A percentile compares a stretch with the other conserved stretches of the same genome.
Conservation (phyloP, 306 rosid species). For the Cajanus cajan region DNA sequence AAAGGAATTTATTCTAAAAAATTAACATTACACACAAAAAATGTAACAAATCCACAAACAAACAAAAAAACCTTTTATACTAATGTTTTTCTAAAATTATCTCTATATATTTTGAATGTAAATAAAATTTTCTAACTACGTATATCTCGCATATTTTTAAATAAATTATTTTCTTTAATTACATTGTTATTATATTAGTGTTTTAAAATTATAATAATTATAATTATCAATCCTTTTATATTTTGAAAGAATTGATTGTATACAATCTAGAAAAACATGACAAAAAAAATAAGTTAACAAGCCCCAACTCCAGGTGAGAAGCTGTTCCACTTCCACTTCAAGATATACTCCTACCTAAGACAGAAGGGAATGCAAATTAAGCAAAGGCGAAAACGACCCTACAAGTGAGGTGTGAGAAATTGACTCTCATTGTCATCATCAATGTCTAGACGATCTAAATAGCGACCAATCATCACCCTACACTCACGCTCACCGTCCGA, state of each 20-base stretch:
- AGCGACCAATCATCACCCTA: constrained; percentile 27
- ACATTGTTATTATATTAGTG: neutral
- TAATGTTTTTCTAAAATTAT: neutral
- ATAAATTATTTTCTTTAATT: neutral
- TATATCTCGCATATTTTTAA: neutral
- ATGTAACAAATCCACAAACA: neutral
- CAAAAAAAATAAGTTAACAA: no score
- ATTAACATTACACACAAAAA: neutral
- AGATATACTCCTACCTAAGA: no score
- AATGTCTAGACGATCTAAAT: constrained; percentile 17
- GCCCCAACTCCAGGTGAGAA: neutral
- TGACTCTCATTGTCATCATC: constrained; percentile 36
- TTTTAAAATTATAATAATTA: neutral
- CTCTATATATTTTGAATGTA: neutral
- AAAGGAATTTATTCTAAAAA: neutral
- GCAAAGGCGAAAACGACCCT: neutral
- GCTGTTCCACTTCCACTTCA: no score
- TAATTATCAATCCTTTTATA: neutral
- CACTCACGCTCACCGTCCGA: constrained; percentile 27
- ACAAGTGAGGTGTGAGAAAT: constrained; percentile 13
- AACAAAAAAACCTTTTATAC: neutral
- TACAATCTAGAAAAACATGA: neutral
- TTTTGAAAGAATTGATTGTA: neutral
- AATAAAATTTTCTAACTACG: neutral
- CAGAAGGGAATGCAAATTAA: no score